A percentile compares a stretch with the other conserved stretches of the same genome.
phyloP scores from a whole-genome alignment of 2,329 filamentous ascomycete genomes.

The Aspergillus sergii region DNA sequence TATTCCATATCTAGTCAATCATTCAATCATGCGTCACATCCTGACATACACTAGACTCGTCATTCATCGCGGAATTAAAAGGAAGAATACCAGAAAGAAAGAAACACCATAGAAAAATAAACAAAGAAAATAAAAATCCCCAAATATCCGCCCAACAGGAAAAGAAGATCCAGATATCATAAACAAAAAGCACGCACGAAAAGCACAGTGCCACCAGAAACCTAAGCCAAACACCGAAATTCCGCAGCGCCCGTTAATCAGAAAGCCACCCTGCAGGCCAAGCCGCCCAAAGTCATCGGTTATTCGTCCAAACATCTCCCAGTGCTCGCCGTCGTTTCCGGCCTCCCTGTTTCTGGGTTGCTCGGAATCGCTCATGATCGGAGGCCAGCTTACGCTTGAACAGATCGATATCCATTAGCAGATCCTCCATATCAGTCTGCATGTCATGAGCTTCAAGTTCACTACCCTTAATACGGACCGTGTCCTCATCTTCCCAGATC shows the following conservation, averaged over 20 bases:
- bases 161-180: conserved; percentile 4
- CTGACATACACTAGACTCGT: conserved; percentile 18
- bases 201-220: conserved; percentile 1
- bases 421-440: conserved; percentile 81
- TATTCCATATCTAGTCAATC: not conserved
- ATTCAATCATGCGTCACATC: conserved; percentile 11
- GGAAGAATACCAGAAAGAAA: conserved; percentile 3
- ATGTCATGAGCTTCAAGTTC: conserved; percentile 60
- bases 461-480: conserved; percentile 50
- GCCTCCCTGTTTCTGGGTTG: conserved; percentile 24
- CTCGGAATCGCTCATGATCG: conserved; percentile 57
- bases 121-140: not conserved
- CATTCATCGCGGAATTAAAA: conserved; percentile 14
- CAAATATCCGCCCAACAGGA: conserved; percentile 8
- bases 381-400: conserved; percentile 86
- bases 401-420: conserved; percentile 76
- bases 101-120: conserved; percentile 1
- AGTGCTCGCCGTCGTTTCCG: conserved; percentile 36
- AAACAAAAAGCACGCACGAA: not conserved
- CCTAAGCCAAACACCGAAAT: conserved; percentile 1
- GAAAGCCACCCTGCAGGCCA: conserved; percentile 7
- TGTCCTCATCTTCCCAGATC: conserved; percentile 55
- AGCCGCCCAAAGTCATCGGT: conserved; percentile 18
- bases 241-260: conserved; percentile 3
- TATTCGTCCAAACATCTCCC: conserved; percentile 32